phyloP scores from a whole-genome alignment of 1,284 basidiomycete species.

The Phylloboletellus chloephorus region DNA sequence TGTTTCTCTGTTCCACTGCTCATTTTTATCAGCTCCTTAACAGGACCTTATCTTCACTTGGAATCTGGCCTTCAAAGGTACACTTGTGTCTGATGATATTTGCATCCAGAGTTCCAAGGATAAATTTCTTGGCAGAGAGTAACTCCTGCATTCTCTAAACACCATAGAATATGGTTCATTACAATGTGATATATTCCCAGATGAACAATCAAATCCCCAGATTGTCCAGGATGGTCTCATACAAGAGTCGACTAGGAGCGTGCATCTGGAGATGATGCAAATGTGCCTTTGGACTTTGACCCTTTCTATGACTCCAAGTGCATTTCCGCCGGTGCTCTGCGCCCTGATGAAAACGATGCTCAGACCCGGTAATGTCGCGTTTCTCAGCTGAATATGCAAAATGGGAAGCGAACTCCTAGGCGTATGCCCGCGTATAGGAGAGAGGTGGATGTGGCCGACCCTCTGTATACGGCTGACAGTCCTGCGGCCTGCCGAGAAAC shows the following conservation, averaged over 20 bases:
- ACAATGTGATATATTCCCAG: too few relatives aligned
- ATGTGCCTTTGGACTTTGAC: constrained; percentile 22
- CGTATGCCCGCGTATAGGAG: constrained; percentile 55
- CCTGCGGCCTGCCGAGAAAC: constrained; percentile 35
- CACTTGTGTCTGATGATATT: too few relatives aligned
- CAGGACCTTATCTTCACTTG: too few relatives aligned
- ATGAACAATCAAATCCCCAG: too few relatives aligned
- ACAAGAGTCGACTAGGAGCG: constrained; percentile 24
- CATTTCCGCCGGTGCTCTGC: not conserved
- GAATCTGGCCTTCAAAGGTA: too few relatives aligned
- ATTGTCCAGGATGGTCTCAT: too few relatives aligned
- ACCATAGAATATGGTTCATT: too few relatives aligned
- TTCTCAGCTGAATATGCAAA: constrained; percentile 23
- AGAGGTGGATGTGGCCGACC: constrained; percentile 43
- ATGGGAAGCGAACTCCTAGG: constrained; percentile 42
- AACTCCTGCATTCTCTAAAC: too few relatives aligned
- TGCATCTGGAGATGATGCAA: constrained; percentile 26
- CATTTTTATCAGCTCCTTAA: too few relatives aligned
- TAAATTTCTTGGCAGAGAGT: too few relatives aligned
- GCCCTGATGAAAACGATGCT: not conserved
- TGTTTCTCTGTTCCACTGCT: too few relatives aligned
- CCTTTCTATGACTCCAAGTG: constrained; percentile 12
- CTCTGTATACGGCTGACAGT: constrained; percentile 44
- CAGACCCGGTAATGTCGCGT: not conserved
- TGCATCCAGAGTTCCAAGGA: too few relatives aligned